Percentiles rank a stretch among this genome's conserved stretches.
Evolutionary conservation across 2,329 filamentous ascomycete genomes (phyloP).

Genomic region (Fusarium armeniacum): DNA sequence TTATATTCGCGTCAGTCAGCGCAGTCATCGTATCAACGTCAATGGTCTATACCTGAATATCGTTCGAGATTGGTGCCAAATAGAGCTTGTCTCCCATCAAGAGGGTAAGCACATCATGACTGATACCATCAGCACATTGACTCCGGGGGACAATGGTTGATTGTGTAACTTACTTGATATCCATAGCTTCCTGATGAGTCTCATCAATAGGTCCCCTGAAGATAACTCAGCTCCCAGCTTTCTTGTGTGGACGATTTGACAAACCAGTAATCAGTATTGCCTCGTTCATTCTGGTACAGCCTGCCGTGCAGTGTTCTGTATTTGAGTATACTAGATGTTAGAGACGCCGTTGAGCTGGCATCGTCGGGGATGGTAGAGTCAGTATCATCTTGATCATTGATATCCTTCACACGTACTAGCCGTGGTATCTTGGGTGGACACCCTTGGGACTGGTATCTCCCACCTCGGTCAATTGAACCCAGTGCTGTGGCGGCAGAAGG

Average conservation of each 20-base stretch:
- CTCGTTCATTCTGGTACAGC: not conserved
- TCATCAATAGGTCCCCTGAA: conserved; percentile 15
- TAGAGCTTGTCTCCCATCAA: not conserved
- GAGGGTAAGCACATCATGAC: not conserved
- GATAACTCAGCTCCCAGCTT: not conserved
- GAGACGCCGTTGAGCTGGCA: not conserved
- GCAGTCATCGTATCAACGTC: accelerated
- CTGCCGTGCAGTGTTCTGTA: conserved; percentile 4
- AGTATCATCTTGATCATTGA: not conserved
- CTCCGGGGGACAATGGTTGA: accelerated
- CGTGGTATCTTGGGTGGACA: accelerated
- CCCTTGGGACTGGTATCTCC: accelerated
- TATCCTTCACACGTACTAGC: not conserved
- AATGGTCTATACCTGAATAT: not conserved
- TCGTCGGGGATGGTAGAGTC: not conserved
- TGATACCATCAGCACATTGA: accelerated
- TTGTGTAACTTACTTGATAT: conserved; percentile 6
- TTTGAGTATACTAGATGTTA: conserved; percentile 6
- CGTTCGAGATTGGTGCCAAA: not conserved
- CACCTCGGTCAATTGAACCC: not conserved
- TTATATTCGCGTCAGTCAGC: accelerated
- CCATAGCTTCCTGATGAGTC: conserved; percentile 5
- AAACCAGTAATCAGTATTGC: conserved; percentile 14
- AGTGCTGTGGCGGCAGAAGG: conserved; percentile 4
- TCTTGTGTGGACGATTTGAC: accelerated